Evolutionary conservation across 1,284 basidiomycete species (phyloP).

Genomic region (Acaromyces ingoldii): DNA sequence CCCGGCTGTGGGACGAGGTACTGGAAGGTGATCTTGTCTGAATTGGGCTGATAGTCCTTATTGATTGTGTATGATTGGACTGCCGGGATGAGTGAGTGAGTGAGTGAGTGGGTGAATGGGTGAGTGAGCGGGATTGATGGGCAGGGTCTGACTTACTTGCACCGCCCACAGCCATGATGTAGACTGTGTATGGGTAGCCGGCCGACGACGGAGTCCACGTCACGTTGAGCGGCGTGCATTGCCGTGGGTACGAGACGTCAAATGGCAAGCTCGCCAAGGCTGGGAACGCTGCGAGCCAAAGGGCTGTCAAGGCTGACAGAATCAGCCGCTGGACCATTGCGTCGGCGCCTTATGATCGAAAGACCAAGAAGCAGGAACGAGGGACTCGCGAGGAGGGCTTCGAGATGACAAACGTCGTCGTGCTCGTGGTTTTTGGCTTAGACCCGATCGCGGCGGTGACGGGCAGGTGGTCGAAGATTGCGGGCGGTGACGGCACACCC

Average conservation of each 20-base stretch:
- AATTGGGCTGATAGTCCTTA: conserved; percentile 23
- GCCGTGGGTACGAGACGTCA: conserved; percentile 8
- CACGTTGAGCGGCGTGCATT: conserved; percentile 36
- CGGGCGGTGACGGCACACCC: too few relatives aligned
- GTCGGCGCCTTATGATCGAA: too few relatives aligned
- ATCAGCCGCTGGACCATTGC: too few relatives aligned
- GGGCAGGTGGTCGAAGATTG: too few relatives aligned
- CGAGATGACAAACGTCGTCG: too few relatives aligned
- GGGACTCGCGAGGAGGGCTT: too few relatives aligned
- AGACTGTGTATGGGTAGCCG: conserved; percentile 32
- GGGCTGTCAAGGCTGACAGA: too few relatives aligned
- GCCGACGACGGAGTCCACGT: conserved; percentile 18
- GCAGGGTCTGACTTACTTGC: neutral
- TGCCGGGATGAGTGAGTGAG: neutral
- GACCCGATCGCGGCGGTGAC: too few relatives aligned
- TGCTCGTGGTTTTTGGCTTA: too few relatives aligned
- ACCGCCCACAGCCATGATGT: conserved; percentile 13
- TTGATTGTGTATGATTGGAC: conserved; percentile 24
- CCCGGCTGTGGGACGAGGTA: conserved; percentile 22
- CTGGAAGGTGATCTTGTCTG: conserved; percentile 29
- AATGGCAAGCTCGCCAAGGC: neutral
- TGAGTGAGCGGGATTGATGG: neutral
- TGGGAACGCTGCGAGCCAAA: too few relatives aligned
- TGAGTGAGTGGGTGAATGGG: neutral
- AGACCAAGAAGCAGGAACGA: too few relatives aligned